A percentile compares a stretch with the other conserved stretches of the same genome.
phyloP scores from a whole-genome alignment of 2,329 filamentous ascomycete genomes.

The Neofusicoccum cordaticola region DNA sequence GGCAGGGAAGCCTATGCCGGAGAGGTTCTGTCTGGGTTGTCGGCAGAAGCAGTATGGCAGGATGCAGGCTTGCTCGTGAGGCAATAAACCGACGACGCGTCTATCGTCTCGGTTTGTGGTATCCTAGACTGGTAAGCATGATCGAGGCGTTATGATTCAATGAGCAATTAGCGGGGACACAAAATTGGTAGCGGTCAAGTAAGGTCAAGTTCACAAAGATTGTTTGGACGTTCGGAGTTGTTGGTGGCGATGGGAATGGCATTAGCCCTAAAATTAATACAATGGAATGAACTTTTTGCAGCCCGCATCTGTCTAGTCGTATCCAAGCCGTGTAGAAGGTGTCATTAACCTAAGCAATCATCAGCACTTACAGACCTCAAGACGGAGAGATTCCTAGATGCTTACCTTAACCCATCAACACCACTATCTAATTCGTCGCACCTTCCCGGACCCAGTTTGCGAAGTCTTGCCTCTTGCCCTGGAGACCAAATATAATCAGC shows the following conservation, averaged over 20 bases:
- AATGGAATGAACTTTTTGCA: neutral
- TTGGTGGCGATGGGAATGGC: neutral
- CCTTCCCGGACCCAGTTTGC: constrained; percentile 62
- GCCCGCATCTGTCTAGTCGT: neutral
- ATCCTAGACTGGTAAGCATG: neutral
- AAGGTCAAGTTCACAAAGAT: neutral
- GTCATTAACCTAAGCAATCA: neutral
- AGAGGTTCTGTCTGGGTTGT: constrained; percentile 11
- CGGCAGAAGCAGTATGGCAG: constrained; percentile 5
- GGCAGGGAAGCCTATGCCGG: neutral
- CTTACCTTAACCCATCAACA: neutral
- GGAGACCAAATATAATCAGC: neutral
- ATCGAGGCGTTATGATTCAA: neutral
- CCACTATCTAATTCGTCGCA: neutral
- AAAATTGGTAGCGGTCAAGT: neutral
- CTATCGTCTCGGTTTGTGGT: neutral
- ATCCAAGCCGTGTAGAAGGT: neutral
- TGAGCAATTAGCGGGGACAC: neutral
- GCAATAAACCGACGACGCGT: neutral
- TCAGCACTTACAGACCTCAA: neutral
- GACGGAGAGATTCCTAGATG: too few relatives aligned
- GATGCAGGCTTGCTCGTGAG: neutral
- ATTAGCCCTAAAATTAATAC: neutral
- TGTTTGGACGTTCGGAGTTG: neutral
- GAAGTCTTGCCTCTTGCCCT: constrained; percentile 71